phyloP scores from a whole-genome alignment of 2,329 filamentous ascomycete species.

The Aspergillus pseudotamarii region DNA sequence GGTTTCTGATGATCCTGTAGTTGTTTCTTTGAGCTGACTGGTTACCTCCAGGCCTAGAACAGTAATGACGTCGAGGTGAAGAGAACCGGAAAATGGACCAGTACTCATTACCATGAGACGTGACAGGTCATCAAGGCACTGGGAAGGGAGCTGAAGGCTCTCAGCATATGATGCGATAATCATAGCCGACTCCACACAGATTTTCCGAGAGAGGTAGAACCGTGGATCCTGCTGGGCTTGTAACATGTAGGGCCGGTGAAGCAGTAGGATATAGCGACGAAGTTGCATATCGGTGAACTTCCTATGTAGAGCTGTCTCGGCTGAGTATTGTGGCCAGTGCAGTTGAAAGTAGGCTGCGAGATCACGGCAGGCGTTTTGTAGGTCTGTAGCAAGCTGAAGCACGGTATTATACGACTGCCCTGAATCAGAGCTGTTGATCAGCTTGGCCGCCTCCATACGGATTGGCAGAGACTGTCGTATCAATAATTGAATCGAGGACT shows the following conservation, averaged over 20 bases:
- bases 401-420: conserved; percentile 20
- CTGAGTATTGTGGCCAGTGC: neutral
- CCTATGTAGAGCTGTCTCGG: conserved; percentile 5
- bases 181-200: conserved; percentile 23
- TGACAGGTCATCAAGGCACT: conserved; percentile 17
- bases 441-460: conserved; percentile 11
- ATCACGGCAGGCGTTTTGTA: conserved; percentile 16
- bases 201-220: conserved; percentile 22
- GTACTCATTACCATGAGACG: conserved; percentile 17
- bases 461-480: conserved; percentile 13
- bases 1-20: conserved; percentile 9
- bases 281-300: conserved; percentile 21
- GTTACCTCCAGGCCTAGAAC: conserved; percentile 25
- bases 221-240: conserved; percentile 16
- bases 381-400: conserved; percentile 16
- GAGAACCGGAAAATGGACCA: conserved; percentile 24
- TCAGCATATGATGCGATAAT: conserved; percentile 23
- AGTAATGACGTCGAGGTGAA: conserved; percentile 26
- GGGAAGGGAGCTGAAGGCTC: conserved; percentile 12
- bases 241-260: conserved; percentile 21
- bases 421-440: conserved; percentile 4
- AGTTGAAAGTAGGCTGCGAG: conserved; percentile 9
- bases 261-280: conserved; percentile 20
- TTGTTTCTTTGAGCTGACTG: conserved; percentile 27
- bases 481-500: conserved; percentile 26